These are phyloP conservation scores for Solanum commersonii DNA, from an alignment of 257 asterid genomes.

Conservation along the genomic window DNA sequence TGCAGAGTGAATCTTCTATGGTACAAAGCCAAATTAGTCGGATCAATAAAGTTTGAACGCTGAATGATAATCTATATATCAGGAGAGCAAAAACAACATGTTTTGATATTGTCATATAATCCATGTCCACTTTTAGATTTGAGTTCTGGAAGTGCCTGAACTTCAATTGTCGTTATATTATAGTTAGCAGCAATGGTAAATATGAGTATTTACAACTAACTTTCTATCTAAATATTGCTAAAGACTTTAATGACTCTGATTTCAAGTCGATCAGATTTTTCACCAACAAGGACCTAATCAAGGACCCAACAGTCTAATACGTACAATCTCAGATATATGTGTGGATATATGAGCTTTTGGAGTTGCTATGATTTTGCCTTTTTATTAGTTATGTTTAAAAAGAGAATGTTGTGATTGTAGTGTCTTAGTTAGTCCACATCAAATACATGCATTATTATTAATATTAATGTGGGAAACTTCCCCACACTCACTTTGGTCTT, in stretches of 20 bases:
- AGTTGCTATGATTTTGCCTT: neutral
- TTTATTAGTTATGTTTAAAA: constrained; percentile 7
- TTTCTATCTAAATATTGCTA: neutral
- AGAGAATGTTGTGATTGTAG: constrained; percentile 25
- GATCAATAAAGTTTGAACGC: accelerated
- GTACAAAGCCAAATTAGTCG: neutral
- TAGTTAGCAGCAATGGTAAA: too few species aligned
- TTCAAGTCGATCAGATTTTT: neutral
- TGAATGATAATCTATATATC: neutral
- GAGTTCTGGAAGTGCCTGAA: too few species aligned
- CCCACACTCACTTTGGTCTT: neutral
- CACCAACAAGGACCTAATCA: neutral
- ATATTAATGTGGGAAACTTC: neutral
- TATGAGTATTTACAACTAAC: too few species aligned
- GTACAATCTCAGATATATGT: neutral
- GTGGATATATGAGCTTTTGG: neutral
- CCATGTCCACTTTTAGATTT: neutral
- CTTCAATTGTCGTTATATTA: neutral
- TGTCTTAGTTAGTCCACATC: constrained; percentile 24
- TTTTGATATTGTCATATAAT: neutral
- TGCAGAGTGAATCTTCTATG: neutral
- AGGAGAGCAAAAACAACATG: accelerated
- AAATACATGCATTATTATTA: constrained; percentile 4
- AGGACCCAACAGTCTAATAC: neutral
- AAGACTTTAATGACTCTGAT: neutral